These are phyloP conservation scores for Zygoascus meyerae DNA, from an alignment of 1,139 yeast species.

Conservation along the genomic window DNA sequence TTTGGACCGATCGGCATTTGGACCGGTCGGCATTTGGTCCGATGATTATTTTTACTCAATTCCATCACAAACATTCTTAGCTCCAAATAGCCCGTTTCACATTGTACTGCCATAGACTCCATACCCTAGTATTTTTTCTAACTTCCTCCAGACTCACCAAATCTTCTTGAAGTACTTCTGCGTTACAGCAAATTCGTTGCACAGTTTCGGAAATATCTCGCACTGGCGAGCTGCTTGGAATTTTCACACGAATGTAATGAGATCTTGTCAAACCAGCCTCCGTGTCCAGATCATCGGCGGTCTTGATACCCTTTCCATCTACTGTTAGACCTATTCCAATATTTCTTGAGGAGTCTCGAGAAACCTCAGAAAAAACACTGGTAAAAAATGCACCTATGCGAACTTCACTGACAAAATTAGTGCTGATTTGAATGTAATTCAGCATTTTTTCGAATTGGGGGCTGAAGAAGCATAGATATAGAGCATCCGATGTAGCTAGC, in stretches of 20 bases:
- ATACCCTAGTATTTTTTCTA: slow-evolving; percentile 30
- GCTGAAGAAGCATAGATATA: slow-evolving; percentile 24
- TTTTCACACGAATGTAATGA: too few species aligned
- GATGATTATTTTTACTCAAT: too few species aligned
- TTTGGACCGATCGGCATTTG: too few species aligned
- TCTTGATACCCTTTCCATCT: slow-evolving; percentile 9
- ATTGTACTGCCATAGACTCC: slow-evolving; percentile 33
- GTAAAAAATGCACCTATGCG: slow-evolving; percentile 22
- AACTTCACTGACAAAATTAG: slow-evolving; percentile 13
- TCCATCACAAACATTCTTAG: not conserved
- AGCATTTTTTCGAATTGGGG: slow-evolving; percentile 20
- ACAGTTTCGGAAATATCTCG: slow-evolving; percentile 24
- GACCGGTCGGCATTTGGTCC: too few species aligned
- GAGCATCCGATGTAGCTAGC: slow-evolving; percentile 21
- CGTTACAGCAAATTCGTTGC: slow-evolving; percentile 28
- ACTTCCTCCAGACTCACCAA: slow-evolving; percentile 35
- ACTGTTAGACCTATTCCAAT: slow-evolving; percentile 21
- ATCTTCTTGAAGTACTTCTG: slow-evolving; percentile 27
- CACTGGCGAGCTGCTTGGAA: not conserved
- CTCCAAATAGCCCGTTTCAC: slow-evolving; percentile 37
- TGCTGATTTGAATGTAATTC: slow-evolving; percentile 20
- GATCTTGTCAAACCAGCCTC: too few species aligned
- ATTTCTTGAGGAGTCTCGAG: slow-evolving; percentile 22
- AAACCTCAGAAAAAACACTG: slow-evolving; percentile 27
- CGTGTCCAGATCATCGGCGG: too few species aligned